Conservation (phyloP, 139 green algal genomes). For the Haematococcus lacustris region DNA sequence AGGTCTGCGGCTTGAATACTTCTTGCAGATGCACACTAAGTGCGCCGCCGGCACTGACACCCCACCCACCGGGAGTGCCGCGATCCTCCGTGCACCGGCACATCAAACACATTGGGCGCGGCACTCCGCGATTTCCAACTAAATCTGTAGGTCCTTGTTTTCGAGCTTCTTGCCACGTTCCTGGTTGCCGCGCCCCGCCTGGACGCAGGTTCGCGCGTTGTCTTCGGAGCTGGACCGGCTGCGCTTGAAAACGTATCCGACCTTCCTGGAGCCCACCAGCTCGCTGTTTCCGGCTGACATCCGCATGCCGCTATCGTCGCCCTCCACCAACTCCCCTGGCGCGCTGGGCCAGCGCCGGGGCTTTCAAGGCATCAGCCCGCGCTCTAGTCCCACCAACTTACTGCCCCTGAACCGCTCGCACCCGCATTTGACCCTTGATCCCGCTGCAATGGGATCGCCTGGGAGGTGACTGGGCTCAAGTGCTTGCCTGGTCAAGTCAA, state of each 20-base stretch:
- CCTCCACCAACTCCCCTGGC: neutral
- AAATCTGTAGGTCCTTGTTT: too few species aligned
- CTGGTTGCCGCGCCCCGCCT: neutral
- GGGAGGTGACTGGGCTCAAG: too few species aligned
- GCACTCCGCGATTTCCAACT: too few species aligned
- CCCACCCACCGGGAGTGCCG: too few species aligned
- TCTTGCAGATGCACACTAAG: too few species aligned
- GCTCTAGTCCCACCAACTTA: neutral
- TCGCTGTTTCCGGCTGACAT: neutral
- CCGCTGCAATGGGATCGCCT: too few species aligned
- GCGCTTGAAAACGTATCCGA: conserved; percentile 47
- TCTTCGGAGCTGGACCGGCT: conserved; percentile 36
- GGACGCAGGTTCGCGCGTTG: conserved; percentile 17
- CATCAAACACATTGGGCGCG: too few species aligned
- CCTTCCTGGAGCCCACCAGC: conserved; percentile 30
- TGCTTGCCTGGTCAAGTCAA: too few species aligned
- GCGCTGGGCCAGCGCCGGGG: neutral
- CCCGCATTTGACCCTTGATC: conserved; percentile 1
- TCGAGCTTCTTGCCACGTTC: neutral
- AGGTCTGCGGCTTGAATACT: too few species aligned
- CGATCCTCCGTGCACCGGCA: too few species aligned
- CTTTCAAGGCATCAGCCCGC: neutral
- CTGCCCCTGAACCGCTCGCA: neutral
- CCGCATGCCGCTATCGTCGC: neutral
- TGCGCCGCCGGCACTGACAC: too few species aligned